These are phyloP conservation scores for Stenogyne calaminthoides DNA, from an alignment of 305 asterid genomes.

Conservation along the genomic window DNA sequence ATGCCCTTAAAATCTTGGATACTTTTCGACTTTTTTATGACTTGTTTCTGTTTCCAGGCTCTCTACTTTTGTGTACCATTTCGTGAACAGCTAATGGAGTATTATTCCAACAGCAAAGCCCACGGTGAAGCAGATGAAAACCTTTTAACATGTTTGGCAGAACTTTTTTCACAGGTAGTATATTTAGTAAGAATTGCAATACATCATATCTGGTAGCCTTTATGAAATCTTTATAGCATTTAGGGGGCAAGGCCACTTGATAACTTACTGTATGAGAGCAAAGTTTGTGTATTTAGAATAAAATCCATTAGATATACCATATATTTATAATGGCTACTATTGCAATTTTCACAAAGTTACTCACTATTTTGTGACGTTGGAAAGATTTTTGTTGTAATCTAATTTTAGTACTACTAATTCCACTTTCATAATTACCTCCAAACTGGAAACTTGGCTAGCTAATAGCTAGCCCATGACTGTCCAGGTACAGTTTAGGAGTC, in stretches of 20 bases:
- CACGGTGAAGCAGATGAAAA: constrained; percentile 72
- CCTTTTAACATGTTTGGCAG: constrained; percentile 85
- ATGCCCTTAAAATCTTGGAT: background rate
- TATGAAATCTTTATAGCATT: constrained; percentile 17
- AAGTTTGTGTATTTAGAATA: constrained; percentile 14
- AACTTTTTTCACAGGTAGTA: constrained; percentile 78
- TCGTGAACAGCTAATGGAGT: constrained; percentile 80
- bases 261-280: background rate
- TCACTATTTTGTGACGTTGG: background rate
- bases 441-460: background rate
- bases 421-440: constrained; percentile 6
- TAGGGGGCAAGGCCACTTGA: background rate
- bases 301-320: constrained; percentile 2
- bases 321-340: constrained; percentile 9
- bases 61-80: constrained; percentile 89
- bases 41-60: constrained; percentile 53
- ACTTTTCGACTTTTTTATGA: background rate
- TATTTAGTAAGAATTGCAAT: constrained; percentile 21
- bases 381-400: background rate
- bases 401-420: background rate
- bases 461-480: no score
- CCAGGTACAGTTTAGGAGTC: constrained; percentile 12
- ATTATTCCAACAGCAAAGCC: constrained; percentile 61
- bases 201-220: constrained; percentile 16
- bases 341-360: background rate